phyloP scores from a whole-genome alignment of 2,329 filamentous ascomycete genomes.

The Dendryphion nanum region DNA sequence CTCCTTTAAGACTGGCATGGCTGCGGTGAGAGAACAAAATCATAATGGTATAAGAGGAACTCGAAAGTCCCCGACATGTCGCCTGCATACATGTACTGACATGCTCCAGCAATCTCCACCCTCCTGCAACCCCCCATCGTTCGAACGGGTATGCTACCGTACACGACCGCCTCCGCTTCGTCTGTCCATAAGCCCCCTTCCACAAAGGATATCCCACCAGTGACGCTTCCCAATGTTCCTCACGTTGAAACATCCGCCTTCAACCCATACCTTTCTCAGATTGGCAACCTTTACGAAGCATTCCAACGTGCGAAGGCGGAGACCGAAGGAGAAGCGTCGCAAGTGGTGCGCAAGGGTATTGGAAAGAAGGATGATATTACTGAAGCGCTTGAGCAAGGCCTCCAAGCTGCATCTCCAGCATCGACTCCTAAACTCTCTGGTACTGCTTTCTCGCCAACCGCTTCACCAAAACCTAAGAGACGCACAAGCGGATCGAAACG shows the following conservation, averaged over 20 bases:
- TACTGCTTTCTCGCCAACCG: constrained; percentile 44
- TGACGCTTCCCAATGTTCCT: constrained; percentile 83
- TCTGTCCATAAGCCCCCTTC: constrained; percentile 80
- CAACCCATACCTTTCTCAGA: constrained; percentile 77
- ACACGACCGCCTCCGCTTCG: constrained; percentile 67
- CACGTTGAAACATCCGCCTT: constrained; percentile 80
- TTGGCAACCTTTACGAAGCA: constrained; percentile 85
- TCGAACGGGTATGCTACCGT: constrained; percentile 79
- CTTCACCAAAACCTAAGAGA: constrained; percentile 48
- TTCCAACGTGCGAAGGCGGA: constrained; percentile 80
- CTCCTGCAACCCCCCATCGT: constrained; percentile 89
- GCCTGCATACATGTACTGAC: constrained; percentile 12
- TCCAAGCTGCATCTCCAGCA: constrained; percentile 34
- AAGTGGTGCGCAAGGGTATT: constrained; percentile 47
- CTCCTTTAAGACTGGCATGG: constrained; percentile 56
- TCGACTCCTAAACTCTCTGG: constrained; percentile 41
- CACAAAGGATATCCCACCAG: constrained; percentile 85
- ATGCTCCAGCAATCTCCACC: constrained; percentile 74
- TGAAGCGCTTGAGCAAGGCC: constrained; percentile 45
- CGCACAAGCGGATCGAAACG: constrained; percentile 58
- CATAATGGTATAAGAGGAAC: constrained; percentile 67
- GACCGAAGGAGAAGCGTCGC: constrained; percentile 60
- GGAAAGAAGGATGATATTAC: constrained; percentile 50
- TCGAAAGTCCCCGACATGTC: background rate
- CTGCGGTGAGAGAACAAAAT: constrained; percentile 68